A percentile compares a stretch with the other conserved stretches of the same genome.
Evolutionary conservation across 2,329 filamentous ascomycete genomes (phyloP).

Genomic region (Cytospora piceicola): DNA sequence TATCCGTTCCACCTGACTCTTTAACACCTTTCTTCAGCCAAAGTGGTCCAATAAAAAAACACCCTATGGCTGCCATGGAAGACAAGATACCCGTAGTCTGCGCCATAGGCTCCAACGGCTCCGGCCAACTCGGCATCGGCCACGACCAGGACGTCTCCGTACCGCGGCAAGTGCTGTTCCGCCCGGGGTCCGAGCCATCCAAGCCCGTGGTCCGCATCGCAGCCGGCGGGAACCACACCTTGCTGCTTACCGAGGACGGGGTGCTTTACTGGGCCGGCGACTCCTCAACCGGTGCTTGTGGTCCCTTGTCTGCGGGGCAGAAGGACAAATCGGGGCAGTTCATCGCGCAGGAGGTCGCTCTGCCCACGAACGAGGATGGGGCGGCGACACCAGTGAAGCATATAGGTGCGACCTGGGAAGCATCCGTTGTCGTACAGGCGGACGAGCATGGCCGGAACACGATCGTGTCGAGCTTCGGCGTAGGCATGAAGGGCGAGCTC

Average conservation of each 20-base stretch:
- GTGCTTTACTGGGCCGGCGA: constrained; percentile 69
- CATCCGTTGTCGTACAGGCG: constrained; percentile 63
- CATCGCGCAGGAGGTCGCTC: constrained; percentile 6
- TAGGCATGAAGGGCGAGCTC: constrained; percentile 72
- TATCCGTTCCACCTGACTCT: background rate
- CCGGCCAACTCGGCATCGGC: constrained; percentile 72
- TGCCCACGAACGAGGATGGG: constrained; percentile 2
- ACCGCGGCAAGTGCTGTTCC: constrained; percentile 66
- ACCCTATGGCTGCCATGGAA: background rate
- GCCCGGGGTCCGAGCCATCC: constrained; percentile 43
- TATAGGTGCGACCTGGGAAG: constrained; percentile 79
- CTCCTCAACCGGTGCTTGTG: constrained; percentile 58
- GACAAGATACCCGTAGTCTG: constrained; percentile 59
- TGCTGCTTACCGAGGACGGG: constrained; percentile 67
- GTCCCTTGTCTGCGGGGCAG: constrained; percentile 40
- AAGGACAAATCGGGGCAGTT: background rate
- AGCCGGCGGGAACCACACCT: constrained; percentile 85
- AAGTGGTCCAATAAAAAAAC: background rate
- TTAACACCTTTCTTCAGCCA: background rate
- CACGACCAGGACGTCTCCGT: constrained; percentile 72
- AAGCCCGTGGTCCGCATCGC: constrained; percentile 46
- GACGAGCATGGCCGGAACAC: constrained; percentile 49
- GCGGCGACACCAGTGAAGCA: constrained; percentile 40
- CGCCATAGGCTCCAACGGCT: constrained; percentile 77
- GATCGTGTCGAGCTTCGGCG: constrained; percentile 66